phyloP scores from a whole-genome alignment of 2,329 filamentous ascomycete genomes.

The Aureobasidium melanogenum region DNA sequence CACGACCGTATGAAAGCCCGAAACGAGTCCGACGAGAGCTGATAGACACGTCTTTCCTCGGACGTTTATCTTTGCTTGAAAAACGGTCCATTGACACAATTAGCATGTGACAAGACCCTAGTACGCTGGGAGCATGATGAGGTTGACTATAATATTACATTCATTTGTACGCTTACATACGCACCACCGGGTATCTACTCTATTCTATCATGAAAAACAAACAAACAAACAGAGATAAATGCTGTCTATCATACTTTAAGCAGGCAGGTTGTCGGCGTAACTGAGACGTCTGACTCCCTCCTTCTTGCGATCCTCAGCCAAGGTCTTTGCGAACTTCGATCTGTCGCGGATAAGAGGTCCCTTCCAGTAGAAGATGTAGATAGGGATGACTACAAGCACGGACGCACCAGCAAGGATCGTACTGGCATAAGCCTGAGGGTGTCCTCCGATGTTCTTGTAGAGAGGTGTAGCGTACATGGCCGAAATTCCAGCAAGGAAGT shows the following conservation, averaged over 20 bases:
- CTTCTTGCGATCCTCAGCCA: constrained; percentile 25
- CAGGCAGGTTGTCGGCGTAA: constrained; percentile 9
- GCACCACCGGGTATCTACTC: not conserved
- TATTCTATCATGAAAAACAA: not conserved
- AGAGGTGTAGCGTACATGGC: constrained; percentile 57
- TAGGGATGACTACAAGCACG: constrained; percentile 43
- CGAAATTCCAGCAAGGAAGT: constrained; percentile 64
- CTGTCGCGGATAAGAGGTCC: constrained; percentile 40
- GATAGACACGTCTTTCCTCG: too few relatives aligned
- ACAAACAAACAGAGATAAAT: not conserved
- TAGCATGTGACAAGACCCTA: too few relatives aligned
- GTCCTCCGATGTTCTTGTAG: constrained; percentile 22
- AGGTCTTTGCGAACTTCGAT: constrained; percentile 41
- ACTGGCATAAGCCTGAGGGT: constrained; percentile 39
- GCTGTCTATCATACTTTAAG: not conserved
- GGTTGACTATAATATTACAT: too few relatives aligned
- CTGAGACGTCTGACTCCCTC: constrained; percentile 15
- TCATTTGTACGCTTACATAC: not conserved
- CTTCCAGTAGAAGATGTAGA: constrained; percentile 48
- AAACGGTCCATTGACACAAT: too few relatives aligned
- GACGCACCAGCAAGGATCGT: constrained; percentile 45
- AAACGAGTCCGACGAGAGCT: too few relatives aligned
- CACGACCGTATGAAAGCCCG: too few relatives aligned
- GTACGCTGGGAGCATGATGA: not conserved
- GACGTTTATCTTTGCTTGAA: too few relatives aligned